Evolutionary conservation across 2,329 filamentous ascomycete genomes (phyloP), one percentile per base, ranked within the genome.

Genomic region (Westerdykella aurantiaca): DNA sequence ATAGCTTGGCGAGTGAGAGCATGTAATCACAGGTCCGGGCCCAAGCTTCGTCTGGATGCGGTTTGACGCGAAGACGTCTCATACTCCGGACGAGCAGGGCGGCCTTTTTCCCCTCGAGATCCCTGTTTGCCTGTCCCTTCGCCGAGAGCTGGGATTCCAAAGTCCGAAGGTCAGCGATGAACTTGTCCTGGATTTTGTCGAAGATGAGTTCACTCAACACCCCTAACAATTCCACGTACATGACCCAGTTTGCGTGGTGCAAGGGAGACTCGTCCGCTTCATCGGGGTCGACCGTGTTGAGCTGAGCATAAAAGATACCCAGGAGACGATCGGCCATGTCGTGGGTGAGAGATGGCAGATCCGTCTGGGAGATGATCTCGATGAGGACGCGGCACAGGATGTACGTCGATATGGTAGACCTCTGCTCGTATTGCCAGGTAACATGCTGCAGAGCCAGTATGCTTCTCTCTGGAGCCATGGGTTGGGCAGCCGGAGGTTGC

Each of bases 121-220:
- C 85, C 44, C 78, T 77, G 37, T 80, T 80, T 16, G 75, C 74
- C 14, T 83, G 77, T 31, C 78, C 84, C 61, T 91, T 93, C 14
- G 80, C 74, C 3, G 79, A 76, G 35, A 90, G 75, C 14, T 94
- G 88, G 58, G 83, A 83, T 41, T 96, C 82, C 9, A 84, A 85
- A 25, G 76, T 76, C 44, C 89, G 86, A 5, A 98, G 75, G 60
- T 97, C 90, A 23, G 77, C 73, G 37, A 95, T 75, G 61, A 95
- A 98, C 38, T 88, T 82, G 43, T 82, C 80, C 3, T 88, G 83
- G 37, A 98, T 90, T 44, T 83, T 86, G 13, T 81, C 73, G 64
- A 98, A 97, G 61, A 94, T 91, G 51, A 93, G 83, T 37, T 86
- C 85, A 68, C 93, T 96, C 86, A 98, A 95, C 33, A 90, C 85